Evolutionary conservation across 306 rosid genomes (phyloP), one percentile per base, ranked within the genome.

Genomic region (Corylus heterophylla): DNA sequence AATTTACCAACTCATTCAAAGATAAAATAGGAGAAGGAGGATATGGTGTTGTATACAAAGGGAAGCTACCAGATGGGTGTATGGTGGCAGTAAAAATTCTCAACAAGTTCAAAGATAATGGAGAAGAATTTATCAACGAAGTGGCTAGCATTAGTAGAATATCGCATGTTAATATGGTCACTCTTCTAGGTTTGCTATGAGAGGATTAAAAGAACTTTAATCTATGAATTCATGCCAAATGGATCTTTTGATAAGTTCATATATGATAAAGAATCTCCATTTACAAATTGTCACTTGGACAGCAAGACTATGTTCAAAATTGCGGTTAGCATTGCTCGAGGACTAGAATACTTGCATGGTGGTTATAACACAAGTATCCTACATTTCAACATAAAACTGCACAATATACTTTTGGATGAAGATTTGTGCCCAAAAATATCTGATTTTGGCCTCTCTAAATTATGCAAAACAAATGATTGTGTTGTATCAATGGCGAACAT

Each of bases 61-160:
- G 83, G 18, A 74, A 0, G 8, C 67, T 86, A 72, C 14, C 54
- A 0, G 73, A 88, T 75, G 85, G 85, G 18, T 73, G 39, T 82
- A 74, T 25, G 14, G 88, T 81, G 16, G 89, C 85, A 0, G 85
- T 86, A 13, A 88, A 88, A 73, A 56, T 86, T 8, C 31, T 86
- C 6, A 76, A 12, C 0, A 85, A 81, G 12, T 59, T 78, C 0
- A 70, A 77, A 27, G 84, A 76, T 47, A 67, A 67, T 35, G 91
- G 80, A 25, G 86, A 85, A 71, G 89, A 88, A 14, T 83, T 88
- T 48, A 58, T 85, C 7, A 85, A 88, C 48, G 89, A 88, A 79
- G 86, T 88, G 35, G 86, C 67, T 0, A 85, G 88, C 51, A 88
- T 88, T 50, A 83, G 82, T 2, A 74, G 82, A 78, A 77, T 86